Percentiles rank a stretch among this genome's conserved stretches.
These are phyloP conservation scores for Schoenoplectus triqueter DNA, from an alignment of 202 grass and related monocot species.

Conservation along the genomic window DNA sequence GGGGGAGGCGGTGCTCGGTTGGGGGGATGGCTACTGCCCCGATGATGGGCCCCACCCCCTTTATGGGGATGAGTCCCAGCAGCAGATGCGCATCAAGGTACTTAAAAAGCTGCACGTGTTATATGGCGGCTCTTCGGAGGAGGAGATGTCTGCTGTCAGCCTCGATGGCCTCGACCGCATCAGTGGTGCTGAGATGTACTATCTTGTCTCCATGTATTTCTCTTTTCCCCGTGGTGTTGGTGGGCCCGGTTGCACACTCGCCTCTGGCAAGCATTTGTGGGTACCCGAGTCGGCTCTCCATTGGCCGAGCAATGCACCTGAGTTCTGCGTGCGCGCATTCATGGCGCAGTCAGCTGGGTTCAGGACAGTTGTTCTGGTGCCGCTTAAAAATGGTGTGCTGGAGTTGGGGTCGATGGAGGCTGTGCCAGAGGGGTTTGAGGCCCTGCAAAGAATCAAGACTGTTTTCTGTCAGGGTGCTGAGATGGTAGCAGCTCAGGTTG, in stretches of 20 bases:
- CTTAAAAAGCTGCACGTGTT: constrained; percentile 67
- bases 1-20: constrained; percentile 54
- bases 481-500: neutral
- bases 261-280: constrained; percentile 60
- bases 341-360: constrained; percentile 71
- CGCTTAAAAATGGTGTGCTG: constrained; percentile 68
- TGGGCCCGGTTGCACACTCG: constrained; percentile 57
- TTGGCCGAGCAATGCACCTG: constrained; percentile 8
- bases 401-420: constrained; percentile 65
- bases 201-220: constrained; percentile 94
- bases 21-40: constrained; percentile 85
- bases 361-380: constrained; percentile 71
- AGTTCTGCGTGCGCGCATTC: constrained; percentile 61
- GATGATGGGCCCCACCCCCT: neutral
- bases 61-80: constrained; percentile 35
- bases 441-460: constrained; percentile 48
- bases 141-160: constrained; percentile 51
- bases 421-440: constrained; percentile 59
- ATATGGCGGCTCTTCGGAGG: constrained; percentile 59
- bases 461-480: constrained; percentile 34
- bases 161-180: constrained; percentile 64
- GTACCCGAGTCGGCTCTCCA: constrained; percentile 36
- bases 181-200: constrained; percentile 81
- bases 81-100: constrained; percentile 57
- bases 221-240: constrained; percentile 57